phyloP scores from a whole-genome alignment of 2,329 filamentous ascomycete species.

The Fusarium annulatum region DNA sequence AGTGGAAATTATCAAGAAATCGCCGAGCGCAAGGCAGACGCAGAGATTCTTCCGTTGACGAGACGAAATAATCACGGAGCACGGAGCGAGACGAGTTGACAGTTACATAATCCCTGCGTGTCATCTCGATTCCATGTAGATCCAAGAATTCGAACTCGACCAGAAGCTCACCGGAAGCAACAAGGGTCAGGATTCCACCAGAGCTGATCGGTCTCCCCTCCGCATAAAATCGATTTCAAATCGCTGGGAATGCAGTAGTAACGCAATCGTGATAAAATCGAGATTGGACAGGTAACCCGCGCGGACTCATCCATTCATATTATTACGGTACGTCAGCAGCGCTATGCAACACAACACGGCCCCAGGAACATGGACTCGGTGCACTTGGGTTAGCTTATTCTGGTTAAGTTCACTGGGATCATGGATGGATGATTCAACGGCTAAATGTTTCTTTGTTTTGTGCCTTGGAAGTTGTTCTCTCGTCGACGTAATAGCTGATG shows the following conservation, averaged over 20 bases:
- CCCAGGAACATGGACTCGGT: constrained; percentile 13
- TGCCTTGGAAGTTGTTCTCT: constrained; percentile 30
- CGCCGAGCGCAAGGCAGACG: constrained; percentile 25
- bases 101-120: constrained; percentile 35
- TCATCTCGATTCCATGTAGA: constrained; percentile 40
- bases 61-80: constrained; percentile 35
- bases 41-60: constrained; percentile 6
- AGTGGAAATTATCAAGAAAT: constrained; percentile 29
- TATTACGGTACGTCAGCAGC: constrained; percentile 25
- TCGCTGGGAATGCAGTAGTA: constrained; percentile 8
- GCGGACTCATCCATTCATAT: constrained; percentile 1
- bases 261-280: constrained; percentile 19
- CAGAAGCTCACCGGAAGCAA: constrained; percentile 30
- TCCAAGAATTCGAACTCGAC: constrained; percentile 29
- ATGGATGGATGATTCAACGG: constrained; percentile 13
- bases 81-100: constrained; percentile 28
- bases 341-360: constrained; percentile 25
- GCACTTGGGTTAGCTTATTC: not conserved
- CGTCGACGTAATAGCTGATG: constrained; percentile 20
- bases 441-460: constrained; percentile 12
- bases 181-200: constrained; percentile 28
- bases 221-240: constrained; percentile 30
- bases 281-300: constrained; percentile 17
- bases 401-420: constrained; percentile 1
- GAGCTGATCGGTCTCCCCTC: constrained; percentile 26